phyloP scores from a whole-genome alignment of 139 green algal genomes.

The Astrephomene gubernaculifera region DNA sequence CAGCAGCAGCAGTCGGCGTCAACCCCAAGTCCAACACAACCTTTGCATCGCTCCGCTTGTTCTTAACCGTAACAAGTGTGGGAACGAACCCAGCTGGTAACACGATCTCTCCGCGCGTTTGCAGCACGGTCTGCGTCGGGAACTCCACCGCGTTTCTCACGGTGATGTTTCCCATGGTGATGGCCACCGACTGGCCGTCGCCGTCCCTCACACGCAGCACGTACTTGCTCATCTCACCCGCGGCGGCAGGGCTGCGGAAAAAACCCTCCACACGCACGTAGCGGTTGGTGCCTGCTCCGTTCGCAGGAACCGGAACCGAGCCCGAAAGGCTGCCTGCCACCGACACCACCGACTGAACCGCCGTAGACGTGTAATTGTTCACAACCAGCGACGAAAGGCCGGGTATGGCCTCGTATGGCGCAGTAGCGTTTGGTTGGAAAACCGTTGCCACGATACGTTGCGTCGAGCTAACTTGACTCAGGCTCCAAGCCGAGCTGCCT shows the following conservation, averaged over 20 bases:
- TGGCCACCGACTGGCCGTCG: not conserved
- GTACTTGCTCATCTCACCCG: not conserved
- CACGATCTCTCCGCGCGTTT: not conserved
- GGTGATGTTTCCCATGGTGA: not conserved
- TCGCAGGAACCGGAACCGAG: not conserved
- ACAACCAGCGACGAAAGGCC: not conserved
- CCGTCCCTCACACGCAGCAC: not conserved
- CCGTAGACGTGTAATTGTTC: not conserved
- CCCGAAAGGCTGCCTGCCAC: not conserved
- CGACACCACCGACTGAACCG: not conserved
- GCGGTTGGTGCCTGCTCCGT: not conserved
- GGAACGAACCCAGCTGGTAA: not conserved
- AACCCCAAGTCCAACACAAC: not conserved
- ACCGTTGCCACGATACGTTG: not conserved
- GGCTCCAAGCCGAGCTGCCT: not conserved
- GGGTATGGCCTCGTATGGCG: not conserved
- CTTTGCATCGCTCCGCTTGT: not conserved
- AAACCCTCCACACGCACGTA: not conserved
- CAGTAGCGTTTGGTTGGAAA: not conserved
- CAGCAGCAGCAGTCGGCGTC: no score
- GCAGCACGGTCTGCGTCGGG: not conserved
- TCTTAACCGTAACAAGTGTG: not conserved
- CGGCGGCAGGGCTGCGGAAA: not conserved
- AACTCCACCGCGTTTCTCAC: constrained; percentile 5
- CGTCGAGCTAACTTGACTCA: not conserved